phyloP scores from a whole-genome alignment of 1,284 basidiomycete genomes.

The Pyrrhoderma lamaoense region DNA sequence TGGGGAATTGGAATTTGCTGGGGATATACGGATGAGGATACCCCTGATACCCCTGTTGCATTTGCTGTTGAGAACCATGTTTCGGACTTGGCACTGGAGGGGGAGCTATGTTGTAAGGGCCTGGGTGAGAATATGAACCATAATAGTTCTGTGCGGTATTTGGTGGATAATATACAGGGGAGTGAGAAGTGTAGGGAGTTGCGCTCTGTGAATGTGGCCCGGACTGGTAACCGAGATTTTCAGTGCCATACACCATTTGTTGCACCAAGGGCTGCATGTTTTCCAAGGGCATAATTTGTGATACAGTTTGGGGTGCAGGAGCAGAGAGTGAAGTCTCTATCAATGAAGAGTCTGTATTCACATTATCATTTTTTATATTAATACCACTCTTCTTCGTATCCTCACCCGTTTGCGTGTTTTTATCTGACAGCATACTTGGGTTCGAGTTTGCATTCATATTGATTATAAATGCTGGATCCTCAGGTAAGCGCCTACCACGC shows the following conservation, averaged over 20 bases:
- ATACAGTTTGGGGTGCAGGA: too few species aligned
- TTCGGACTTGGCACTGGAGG: slow-evolving; percentile 6
- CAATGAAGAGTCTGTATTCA: too few species aligned
- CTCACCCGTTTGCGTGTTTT: too few species aligned
- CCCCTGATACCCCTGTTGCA: background rate
- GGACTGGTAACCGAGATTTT: background rate
- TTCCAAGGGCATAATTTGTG: too few species aligned
- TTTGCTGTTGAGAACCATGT: background rate
- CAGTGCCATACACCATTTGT: too few species aligned
- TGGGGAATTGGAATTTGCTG: slow-evolving; percentile 5
- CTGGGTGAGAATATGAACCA: slow-evolving; percentile 1
- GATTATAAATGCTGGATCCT: slow-evolving; percentile 5
- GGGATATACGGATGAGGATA: slow-evolving; percentile 9
- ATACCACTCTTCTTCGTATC: too few species aligned
- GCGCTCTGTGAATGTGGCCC: slow-evolving; percentile 13
- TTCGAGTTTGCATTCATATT: background rate
- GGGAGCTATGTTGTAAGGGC: slow-evolving; percentile 1
- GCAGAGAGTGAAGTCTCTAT: too few species aligned
- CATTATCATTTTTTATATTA: too few species aligned
- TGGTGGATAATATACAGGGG: slow-evolving; percentile 14
- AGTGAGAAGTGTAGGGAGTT: slow-evolving; percentile 15
- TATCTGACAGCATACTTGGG: too few species aligned
- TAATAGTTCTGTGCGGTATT: slow-evolving; percentile 7
- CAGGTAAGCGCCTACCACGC: slow-evolving; percentile 14
- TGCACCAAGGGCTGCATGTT: too few species aligned